Conservation (phyloP, 768 basidiomycete species). For the Podaxis rugospora region DNA sequence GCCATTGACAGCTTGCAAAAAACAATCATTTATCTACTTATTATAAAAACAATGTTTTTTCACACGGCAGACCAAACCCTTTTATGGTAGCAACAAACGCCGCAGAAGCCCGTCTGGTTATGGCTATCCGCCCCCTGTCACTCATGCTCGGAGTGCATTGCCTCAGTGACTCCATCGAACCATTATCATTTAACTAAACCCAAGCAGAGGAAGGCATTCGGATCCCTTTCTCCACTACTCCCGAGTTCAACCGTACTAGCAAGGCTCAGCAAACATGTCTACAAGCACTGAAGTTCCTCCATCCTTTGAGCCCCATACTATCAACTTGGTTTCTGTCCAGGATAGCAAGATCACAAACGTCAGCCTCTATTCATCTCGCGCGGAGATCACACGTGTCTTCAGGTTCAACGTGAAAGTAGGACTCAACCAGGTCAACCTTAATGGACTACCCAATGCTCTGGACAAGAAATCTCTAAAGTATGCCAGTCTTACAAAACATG, state of each 20-base stretch:
- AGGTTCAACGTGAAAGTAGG: conserved; percentile 33
- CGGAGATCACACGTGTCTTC: conserved; percentile 38
- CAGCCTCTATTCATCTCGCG: conserved; percentile 36
- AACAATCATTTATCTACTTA: too few species aligned
- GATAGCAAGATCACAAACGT: conserved; percentile 35
- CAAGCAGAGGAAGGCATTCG: not conserved
- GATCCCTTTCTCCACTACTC: not conserved
- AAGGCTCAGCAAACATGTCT: not conserved
- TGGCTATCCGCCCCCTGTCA: too few species aligned
- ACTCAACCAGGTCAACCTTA: conserved; percentile 35
- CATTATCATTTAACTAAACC: too few species aligned
- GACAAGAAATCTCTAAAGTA: conserved; percentile 38
- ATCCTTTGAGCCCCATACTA: conserved; percentile 17
- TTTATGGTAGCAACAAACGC: too few species aligned
- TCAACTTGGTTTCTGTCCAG: conserved; percentile 26
- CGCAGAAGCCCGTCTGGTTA: too few species aligned
- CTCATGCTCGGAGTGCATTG: too few species aligned
- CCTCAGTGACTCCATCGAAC: too few species aligned
- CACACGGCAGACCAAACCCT: too few species aligned
- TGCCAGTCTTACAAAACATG: conserved; percentile 1
- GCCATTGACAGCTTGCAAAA: too few species aligned
- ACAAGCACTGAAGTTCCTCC: conserved; percentile 3
- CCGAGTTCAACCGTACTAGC: not conserved
- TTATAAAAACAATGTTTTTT: too few species aligned
- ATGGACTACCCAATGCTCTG: conserved; percentile 31